These are phyloP conservation scores for Xylariomycetidae sp. DNA, from an alignment of 2,329 filamentous ascomycete species.

Conservation along the genomic window DNA sequence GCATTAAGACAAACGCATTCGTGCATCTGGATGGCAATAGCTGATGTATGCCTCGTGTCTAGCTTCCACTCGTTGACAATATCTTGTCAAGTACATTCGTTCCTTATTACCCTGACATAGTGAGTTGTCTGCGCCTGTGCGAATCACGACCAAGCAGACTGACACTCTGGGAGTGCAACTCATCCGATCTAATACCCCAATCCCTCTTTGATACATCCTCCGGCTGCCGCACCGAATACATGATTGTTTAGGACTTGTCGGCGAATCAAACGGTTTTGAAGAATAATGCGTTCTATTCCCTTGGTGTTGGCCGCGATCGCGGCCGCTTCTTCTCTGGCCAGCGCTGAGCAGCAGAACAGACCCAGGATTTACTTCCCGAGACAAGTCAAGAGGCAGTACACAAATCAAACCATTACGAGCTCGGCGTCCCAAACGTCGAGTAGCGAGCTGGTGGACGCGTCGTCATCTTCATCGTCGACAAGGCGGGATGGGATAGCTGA, in stretches of 20 bases:
- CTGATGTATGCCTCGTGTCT: constrained; percentile 12
- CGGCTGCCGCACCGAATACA: constrained; percentile 5
- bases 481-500: constrained; percentile 21
- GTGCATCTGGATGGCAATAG: background rate
- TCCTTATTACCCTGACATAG: constrained; percentile 35
- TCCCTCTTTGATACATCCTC: constrained; percentile 7
- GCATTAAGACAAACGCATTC: no score
- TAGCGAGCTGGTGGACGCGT: constrained; percentile 10
- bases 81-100: constrained; percentile 43
- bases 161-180: no score
- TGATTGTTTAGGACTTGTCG: constrained; percentile 9
- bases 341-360: constrained; percentile 29
- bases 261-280: constrained; percentile 13
- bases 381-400: constrained; percentile 36
- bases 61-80: constrained; percentile 38
- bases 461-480: constrained; percentile 15
- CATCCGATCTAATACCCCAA: no score
- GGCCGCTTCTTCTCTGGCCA: constrained; percentile 32
- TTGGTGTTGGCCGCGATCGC: constrained; percentile 31
- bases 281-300: constrained; percentile 24
- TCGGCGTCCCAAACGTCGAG: constrained; percentile 16
- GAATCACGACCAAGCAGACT: no score
- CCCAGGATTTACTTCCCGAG: constrained; percentile 40
- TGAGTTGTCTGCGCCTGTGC: no score
- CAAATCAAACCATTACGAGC: constrained; percentile 28